phyloP scores from a whole-genome alignment of 2,329 filamentous ascomycete species.

The Hymenoscyphus albidus region DNA sequence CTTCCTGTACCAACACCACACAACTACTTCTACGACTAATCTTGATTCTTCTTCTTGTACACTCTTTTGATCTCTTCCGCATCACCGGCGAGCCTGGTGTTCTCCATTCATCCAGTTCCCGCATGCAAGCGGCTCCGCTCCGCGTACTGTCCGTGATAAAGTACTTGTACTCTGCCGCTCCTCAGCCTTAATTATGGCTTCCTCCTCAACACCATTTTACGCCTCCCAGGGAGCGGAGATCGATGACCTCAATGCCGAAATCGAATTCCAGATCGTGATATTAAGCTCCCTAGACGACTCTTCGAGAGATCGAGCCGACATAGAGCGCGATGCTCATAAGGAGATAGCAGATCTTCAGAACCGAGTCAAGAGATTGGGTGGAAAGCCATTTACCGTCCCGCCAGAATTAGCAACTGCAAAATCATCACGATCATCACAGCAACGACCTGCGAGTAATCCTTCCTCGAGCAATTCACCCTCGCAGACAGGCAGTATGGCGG shows the following conservation, averaged over 20 bases:
- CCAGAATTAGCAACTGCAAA: not conserved
- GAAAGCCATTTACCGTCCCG: not conserved
- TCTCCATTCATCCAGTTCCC: not conserved
- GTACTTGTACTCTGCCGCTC: not conserved
- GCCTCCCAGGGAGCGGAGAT: conserved; percentile 1
- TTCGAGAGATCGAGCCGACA: conserved; percentile 28
- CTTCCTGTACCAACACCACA: not conserved
- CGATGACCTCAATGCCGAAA: conserved; percentile 38
- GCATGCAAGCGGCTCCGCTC: not conserved
- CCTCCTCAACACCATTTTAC: not conserved
- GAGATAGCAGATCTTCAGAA: conserved; percentile 22
- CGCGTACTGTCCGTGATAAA: not conserved
- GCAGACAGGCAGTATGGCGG: not conserved
- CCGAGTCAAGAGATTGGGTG: not conserved
- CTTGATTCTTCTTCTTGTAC: not conserved
- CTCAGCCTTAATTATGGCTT: conserved; percentile 4
- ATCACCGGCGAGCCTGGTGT: not conserved
- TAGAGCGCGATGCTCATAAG: conserved; percentile 26
- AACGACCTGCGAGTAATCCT: not conserved
- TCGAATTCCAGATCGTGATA: conserved; percentile 42
- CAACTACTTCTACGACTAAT: not conserved
- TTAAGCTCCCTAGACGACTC: conserved; percentile 40
- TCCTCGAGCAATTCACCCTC: not conserved
- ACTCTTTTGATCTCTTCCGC: not conserved
- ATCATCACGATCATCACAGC: conserved; percentile 6